Conservation (phyloP, 164 flowering plant genomes). For the Tetracentron sinense region DNA sequence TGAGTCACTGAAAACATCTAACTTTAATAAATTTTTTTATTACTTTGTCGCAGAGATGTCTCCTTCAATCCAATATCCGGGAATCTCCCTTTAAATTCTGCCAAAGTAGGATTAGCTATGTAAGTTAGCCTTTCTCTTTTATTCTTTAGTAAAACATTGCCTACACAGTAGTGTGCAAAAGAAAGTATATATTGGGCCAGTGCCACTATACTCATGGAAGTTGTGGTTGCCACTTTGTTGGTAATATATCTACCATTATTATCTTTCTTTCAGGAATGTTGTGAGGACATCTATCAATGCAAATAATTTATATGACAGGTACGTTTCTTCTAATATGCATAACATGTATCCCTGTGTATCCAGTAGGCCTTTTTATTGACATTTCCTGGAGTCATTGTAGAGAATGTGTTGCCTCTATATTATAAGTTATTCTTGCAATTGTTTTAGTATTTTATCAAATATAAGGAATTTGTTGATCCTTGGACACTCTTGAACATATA, state of each 20-base stretch:
- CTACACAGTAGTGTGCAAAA: too few species aligned
- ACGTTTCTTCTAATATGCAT: constrained; percentile 7
- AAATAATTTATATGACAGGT: constrained; percentile 27
- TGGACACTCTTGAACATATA: too few species aligned
- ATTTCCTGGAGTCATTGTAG: too few species aligned
- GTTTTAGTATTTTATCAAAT: too few species aligned
- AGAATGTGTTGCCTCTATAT: too few species aligned
- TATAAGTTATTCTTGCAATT: too few species aligned
- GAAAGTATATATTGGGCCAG: too few species aligned
- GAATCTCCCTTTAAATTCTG: constrained; percentile 26
- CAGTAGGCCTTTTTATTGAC: too few species aligned
- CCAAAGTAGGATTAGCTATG: constrained; percentile 32
- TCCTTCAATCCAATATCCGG: constrained; percentile 48
- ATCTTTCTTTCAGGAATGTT: constrained; percentile 34
- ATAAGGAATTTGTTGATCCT: too few species aligned
- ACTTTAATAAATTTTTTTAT: neutral
- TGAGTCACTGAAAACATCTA: neutral
- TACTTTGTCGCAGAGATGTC: constrained; percentile 35
- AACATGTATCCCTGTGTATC: too few species aligned
- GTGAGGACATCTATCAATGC: constrained; percentile 33
- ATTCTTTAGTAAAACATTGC: neutral
- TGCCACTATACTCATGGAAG: neutral
- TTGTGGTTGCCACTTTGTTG: neutral
- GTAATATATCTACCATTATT: neutral
- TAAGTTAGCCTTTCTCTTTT: constrained; percentile 18